A percentile compares a stretch with the other conserved stretches of the same genome.
Conservation (phyloP, 1,284 basidiomycete species). For the Hemileia vastatrix region DNA sequence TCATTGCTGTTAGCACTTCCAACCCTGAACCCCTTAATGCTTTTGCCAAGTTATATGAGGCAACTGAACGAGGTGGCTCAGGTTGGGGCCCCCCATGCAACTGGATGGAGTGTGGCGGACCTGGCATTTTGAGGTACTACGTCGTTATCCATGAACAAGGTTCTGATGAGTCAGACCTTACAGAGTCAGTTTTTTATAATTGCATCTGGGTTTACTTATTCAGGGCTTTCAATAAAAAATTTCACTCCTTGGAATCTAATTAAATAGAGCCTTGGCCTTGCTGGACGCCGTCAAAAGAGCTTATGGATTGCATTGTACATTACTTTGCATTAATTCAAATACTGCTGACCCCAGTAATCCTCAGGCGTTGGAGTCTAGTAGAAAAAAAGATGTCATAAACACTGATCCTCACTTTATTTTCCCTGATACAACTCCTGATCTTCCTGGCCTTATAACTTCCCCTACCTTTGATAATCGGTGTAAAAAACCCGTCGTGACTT, state of each 20-base stretch:
- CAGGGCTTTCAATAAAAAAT: too few species aligned
- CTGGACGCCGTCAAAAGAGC: slow-evolving; percentile 37
- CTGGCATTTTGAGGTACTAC: slow-evolving; percentile 35
- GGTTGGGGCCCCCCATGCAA: slow-evolving; percentile 24
- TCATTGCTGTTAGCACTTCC: slow-evolving; percentile 35
- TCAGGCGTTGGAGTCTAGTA: too few species aligned
- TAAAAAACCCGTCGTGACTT: too few species aligned
- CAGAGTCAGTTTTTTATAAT: too few species aligned
- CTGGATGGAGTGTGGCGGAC: slow-evolving; percentile 29
- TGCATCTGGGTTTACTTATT: too few species aligned
- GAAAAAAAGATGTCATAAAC: slow-evolving; percentile 24
- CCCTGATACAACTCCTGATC: slow-evolving; percentile 14
- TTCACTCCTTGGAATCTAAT: too few species aligned
- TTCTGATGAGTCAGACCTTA: slow-evolving; percentile 4
- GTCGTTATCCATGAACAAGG: slow-evolving; percentile 37
- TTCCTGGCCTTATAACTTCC: slow-evolving; percentile 22
- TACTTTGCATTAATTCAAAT: slow-evolving; percentile 37
- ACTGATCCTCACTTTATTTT: slow-evolving; percentile 19
- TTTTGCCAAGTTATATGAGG: slow-evolving; percentile 34
- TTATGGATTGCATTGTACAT: slow-evolving; percentile 41
- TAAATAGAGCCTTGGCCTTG: slow-evolving; percentile 31
- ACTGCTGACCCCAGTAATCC: slow-evolving; percentile 14
- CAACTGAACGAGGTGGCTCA: slow-evolving; percentile 13
- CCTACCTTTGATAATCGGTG: slow-evolving; percentile 21
- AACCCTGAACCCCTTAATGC: slow-evolving; percentile 39